Base-by-base conservation (phyloP, 176 grass and related monocot species). In the Oryza glumipatula region DNA sequence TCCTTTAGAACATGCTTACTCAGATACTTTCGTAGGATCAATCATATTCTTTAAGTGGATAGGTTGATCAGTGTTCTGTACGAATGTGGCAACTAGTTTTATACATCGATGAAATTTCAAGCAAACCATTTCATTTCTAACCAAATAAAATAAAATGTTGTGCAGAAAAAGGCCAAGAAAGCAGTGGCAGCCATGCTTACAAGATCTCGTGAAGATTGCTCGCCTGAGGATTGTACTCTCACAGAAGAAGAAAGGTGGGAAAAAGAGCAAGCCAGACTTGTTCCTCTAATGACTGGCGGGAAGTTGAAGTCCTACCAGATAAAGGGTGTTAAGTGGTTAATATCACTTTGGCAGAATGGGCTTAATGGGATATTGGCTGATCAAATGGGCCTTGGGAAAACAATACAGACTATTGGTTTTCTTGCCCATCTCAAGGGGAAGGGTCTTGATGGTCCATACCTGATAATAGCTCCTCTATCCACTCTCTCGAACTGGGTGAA, bases 301-400 rank as follows among this genome's bases (percentile, higher is more conserved):
- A 86, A 87, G 72, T 86, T 98, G 85, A 98, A 98, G 76, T 73
- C 93, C 32, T 98, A 98, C 81, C 96, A 98, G 89, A 94, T 95
- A 77, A 98, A 95, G 86, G 96, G 96, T 70, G 93, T 98, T 24
- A 98, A 98, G 78, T 98, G 96, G 96, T 76, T 98, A 80, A 96
- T 98, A 65, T 98, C 93, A 6, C 84, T 98, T 70, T 98, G 96
- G 96, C 96, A 98, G 75, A 98, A 98, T 81, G 96, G 96, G 65
- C 79, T 98, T 1, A 98, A 95, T 85, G 93, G 93, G 46, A 98
- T 98, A 83, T 74, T 98, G 24, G 96, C 96, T 19, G 96, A 98
- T 66, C 96, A 98, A 89, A 98, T 98, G 96, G 96, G 96, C 70
- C 93, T 98, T 83, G 96, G 96, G 32, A 98, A 98, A 86, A 98